These are phyloP conservation scores for Gastrodia elata DNA, from an alignment of 106 monocot species.

Conservation along the genomic window DNA sequence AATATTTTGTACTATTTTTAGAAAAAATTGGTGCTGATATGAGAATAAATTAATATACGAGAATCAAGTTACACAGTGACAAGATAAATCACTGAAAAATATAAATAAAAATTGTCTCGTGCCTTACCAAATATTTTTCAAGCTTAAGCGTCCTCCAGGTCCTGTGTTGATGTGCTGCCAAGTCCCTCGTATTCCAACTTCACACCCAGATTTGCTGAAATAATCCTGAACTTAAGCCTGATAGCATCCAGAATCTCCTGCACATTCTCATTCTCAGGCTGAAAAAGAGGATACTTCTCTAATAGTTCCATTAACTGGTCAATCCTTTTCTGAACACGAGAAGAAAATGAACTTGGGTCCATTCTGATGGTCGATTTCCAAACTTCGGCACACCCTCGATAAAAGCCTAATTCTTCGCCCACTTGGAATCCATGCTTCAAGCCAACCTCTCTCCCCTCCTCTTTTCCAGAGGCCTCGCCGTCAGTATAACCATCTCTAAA, in stretches of 20 bases:
- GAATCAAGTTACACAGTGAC: no score
- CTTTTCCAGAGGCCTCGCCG: conserved; percentile 37
- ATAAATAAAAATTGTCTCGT: no score
- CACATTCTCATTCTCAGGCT: conserved; percentile 48
- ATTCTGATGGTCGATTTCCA: conserved; percentile 41
- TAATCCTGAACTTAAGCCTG: conserved; percentile 47
- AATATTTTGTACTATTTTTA: no score
- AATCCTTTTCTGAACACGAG: conserved; percentile 44
- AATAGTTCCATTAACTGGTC: conserved; percentile 34
- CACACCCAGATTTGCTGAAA: conserved; percentile 42
- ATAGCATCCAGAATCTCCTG: conserved; percentile 53
- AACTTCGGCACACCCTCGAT: conserved; percentile 51
- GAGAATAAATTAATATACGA: no score
- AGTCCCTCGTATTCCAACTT: conserved; percentile 61
- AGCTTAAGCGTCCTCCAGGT: conserved; percentile 20
- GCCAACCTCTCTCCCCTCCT: conserved; percentile 63
- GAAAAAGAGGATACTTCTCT: conserved; percentile 34
- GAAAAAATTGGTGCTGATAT: no score
- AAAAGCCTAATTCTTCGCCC: conserved; percentile 75
- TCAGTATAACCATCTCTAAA: conserved; percentile 57
- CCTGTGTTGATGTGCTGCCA: conserved; percentile 11
- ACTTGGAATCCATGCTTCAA: conserved; percentile 48
- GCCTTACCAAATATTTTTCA: neutral
- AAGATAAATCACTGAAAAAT: neutral
- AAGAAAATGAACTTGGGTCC: conserved; percentile 34